A percentile compares a stretch with the other conserved stretches of the same genome.
Conservation (phyloP, 257 asterid genomes). For the Solanum rostratum region DNA sequence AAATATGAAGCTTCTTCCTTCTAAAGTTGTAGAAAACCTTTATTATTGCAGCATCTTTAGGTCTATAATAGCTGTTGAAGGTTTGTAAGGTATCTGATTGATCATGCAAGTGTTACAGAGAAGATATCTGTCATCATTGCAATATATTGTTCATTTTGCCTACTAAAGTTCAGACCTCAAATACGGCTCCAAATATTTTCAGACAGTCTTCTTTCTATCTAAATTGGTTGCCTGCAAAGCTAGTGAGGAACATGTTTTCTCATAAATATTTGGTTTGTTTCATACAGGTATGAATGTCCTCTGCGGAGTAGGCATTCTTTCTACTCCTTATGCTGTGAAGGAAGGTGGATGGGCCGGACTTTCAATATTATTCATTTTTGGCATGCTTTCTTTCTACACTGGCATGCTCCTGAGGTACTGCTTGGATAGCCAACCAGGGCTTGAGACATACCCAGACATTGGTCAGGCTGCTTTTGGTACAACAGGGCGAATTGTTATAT, state of each 20-base stretch:
- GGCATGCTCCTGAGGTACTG: conserved; percentile 79
- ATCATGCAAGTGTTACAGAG: neutral
- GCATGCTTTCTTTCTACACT: conserved; percentile 21
- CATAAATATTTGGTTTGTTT: neutral
- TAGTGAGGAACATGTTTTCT: neutral
- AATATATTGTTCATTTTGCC: neutral
- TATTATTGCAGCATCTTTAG: neutral
- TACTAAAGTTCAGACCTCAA: neutral
- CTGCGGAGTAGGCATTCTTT: conserved; percentile 79
- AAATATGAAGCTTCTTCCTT: neutral
- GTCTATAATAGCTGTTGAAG: neutral
- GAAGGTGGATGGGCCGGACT: conserved; percentile 21
- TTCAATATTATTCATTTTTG: conserved; percentile 10
- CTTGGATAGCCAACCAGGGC: conserved; percentile 96
- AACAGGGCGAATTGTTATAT: conserved; percentile 63
- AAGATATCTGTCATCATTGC: neutral
- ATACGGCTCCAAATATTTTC: no score
- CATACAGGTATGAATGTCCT: conserved; percentile 26
- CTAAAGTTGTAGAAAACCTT: neutral
- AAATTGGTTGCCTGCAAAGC: neutral
- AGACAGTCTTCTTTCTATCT: neutral
- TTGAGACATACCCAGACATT: conserved; percentile 90
- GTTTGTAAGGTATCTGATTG: neutral
- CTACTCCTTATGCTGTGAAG: conserved; percentile 22
- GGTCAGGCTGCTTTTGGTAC: conserved; percentile 98